phyloP scores from a whole-genome alignment of 768 basidiomycete species.

The Galerina marginata region DNA sequence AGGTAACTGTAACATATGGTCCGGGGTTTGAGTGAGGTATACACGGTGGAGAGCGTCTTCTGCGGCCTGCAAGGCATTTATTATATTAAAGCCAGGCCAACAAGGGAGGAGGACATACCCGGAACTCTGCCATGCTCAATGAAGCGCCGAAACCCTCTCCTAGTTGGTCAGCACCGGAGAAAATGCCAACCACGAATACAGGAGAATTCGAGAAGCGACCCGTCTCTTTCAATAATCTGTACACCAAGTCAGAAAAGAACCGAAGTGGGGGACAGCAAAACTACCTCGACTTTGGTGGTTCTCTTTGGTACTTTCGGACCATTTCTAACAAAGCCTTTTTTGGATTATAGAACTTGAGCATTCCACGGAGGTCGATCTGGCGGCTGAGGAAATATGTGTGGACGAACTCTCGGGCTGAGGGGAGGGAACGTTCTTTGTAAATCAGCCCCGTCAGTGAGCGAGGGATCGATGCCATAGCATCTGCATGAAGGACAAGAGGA shows the following conservation, averaged over 20 bases:
- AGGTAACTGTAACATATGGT: conserved; percentile 71
- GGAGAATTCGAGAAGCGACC: conserved; percentile 92
- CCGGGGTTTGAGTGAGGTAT: conserved; percentile 80
- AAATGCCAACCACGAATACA: conserved; percentile 95
- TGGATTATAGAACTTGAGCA: conserved; percentile 44
- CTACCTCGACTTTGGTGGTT: conserved; percentile 69
- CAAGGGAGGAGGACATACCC: conserved; percentile 56
- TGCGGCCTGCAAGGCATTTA: conserved; percentile 59
- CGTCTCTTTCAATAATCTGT: conserved; percentile 87
- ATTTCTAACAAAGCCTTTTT: conserved; percentile 75
- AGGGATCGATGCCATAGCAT: conserved; percentile 88
- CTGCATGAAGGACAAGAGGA: conserved; percentile 71
- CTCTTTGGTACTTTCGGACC: conserved; percentile 70
- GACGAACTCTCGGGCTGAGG: conserved; percentile 85
- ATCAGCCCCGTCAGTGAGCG: conserved; percentile 87
- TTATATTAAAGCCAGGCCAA: conserved; percentile 3
- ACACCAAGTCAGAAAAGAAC: conserved; percentile 50
- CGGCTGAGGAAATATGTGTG: conserved; percentile 90
- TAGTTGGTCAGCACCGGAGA: conserved; percentile 79
- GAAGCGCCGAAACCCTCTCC: conserved; percentile 96
- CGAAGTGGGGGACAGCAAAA: neutral
- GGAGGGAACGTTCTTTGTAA: conserved; percentile 86
- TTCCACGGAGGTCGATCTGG: conserved; percentile 69
- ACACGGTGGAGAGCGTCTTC: conserved; percentile 85
- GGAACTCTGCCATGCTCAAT: conserved; percentile 92